Conservation (phyloP, 345 rosid species). For the Arabis alpina region DNA sequence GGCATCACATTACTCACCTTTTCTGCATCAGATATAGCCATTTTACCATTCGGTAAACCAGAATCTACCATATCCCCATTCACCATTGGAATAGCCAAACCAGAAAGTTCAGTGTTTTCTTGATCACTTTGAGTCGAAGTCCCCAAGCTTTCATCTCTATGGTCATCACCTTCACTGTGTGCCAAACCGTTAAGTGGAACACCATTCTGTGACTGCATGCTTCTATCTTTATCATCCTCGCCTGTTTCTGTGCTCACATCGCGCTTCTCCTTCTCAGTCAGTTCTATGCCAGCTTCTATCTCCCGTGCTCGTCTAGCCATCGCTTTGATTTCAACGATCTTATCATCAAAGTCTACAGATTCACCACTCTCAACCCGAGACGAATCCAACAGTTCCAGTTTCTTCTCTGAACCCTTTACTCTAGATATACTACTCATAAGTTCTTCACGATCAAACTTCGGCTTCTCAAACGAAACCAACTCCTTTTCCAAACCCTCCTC, state of each 20-base stretch:
- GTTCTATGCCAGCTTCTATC: constrained; percentile 49
- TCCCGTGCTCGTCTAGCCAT: constrained; percentile 63
- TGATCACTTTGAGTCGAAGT: constrained; percentile 15
- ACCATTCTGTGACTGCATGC: constrained; percentile 29
- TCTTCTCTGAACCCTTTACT: constrained; percentile 48
- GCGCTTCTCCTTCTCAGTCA: constrained; percentile 48
- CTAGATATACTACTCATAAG: constrained; percentile 56
- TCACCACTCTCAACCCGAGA: constrained; percentile 41
- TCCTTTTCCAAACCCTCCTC: constrained; percentile 42
- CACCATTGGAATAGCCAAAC: constrained; percentile 37
- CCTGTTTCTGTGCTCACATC: constrained; percentile 27
- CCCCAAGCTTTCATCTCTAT: constrained; percentile 35
- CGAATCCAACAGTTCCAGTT: constrained; percentile 41
- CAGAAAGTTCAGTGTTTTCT: constrained; percentile 33
- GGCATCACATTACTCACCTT: constrained; percentile 27
- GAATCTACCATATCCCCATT: constrained; percentile 40
- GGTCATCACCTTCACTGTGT: constrained; percentile 29
- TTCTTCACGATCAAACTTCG: constrained; percentile 62
- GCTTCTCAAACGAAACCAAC: constrained; percentile 48
- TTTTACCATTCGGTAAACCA: constrained; percentile 32
- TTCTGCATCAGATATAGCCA: constrained; percentile 39
- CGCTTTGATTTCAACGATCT: constrained; percentile 54
- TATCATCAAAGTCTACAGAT: constrained; percentile 45
- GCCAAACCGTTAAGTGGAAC: constrained; percentile 33
- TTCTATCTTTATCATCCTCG: constrained; percentile 32